phyloP scores from a whole-genome alignment of 1,139 yeast genomes.

The Suhomyces bokatorum region DNA sequence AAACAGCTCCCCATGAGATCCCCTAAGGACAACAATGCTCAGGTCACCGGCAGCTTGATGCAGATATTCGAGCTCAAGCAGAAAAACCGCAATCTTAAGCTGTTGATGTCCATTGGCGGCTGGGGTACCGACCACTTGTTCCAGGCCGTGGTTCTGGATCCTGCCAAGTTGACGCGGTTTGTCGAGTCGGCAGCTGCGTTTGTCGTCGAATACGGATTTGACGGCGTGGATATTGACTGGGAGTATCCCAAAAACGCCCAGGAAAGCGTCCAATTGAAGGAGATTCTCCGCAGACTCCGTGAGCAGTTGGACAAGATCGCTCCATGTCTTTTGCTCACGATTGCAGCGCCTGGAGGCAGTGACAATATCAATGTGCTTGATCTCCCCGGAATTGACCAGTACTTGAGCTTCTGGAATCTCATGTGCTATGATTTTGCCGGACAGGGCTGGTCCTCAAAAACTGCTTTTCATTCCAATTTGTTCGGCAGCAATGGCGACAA shows the following conservation, averaged over 20 bases:
- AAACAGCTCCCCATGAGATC: slow-evolving; percentile 42
- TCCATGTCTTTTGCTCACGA: slow-evolving; percentile 46
- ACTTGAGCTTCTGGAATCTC: slow-evolving; percentile 72
- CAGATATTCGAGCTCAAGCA: slow-evolving; percentile 55
- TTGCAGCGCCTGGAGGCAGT: slow-evolving; percentile 75
- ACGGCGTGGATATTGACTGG: slow-evolving; percentile 95
- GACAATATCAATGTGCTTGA: slow-evolving; percentile 45
- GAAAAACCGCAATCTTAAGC: slow-evolving; percentile 51
- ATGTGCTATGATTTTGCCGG: slow-evolving; percentile 93
- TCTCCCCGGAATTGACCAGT: slow-evolving; percentile 53
- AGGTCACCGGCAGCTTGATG: slow-evolving; percentile 53
- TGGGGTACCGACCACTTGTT: slow-evolving; percentile 68
- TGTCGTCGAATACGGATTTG: slow-evolving; percentile 63
- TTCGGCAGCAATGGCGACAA: slow-evolving; percentile 47
- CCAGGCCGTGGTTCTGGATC: slow-evolving; percentile 42
- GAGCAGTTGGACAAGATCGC: slow-evolving; percentile 32
- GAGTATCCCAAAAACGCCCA: slow-evolving; percentile 65
- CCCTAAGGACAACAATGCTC: slow-evolving; percentile 18
- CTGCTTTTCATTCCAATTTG: slow-evolving; percentile 73
- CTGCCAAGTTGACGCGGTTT: slow-evolving; percentile 45
- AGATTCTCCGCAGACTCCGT: slow-evolving; percentile 47
- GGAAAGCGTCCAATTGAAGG: slow-evolving; percentile 50
- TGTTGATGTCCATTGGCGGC: slow-evolving; percentile 84
- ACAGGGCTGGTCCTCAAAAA: slow-evolving; percentile 58
- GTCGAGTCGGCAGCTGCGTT: slow-evolving; percentile 49